Conservation (phyloP, 768 basidiomycete genomes). For the Hygrocybe punicea region DNA sequence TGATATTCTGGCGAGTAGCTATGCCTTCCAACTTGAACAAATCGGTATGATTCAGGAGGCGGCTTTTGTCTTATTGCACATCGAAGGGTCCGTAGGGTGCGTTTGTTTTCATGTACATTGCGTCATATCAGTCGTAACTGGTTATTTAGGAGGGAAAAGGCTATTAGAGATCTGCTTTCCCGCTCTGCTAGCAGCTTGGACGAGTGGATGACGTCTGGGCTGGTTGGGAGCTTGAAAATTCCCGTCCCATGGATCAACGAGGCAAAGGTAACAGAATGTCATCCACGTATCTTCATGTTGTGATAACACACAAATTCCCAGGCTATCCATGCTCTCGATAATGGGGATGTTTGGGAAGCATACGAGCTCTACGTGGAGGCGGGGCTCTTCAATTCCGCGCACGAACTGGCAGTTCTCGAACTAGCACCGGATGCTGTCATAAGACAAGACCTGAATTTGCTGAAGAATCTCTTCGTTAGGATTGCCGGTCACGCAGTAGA, state of each 20-base stretch:
- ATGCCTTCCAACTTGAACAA: slow-evolving; percentile 83
- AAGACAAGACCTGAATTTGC: slow-evolving; percentile 56
- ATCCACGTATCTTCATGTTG: background rate
- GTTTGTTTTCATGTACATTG: slow-evolving; percentile 26
- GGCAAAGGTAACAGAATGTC: slow-evolving; percentile 58
- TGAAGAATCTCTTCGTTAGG: slow-evolving; percentile 64
- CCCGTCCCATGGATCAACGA: slow-evolving; percentile 88
- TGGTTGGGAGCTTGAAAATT: slow-evolving; percentile 73
- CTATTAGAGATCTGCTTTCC: slow-evolving; percentile 74
- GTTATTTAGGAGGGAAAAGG: slow-evolving; percentile 69
- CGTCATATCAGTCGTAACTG: slow-evolving; percentile 3
- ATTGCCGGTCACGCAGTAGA: slow-evolving; percentile 60
- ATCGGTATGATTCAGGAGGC: slow-evolving; percentile 81
- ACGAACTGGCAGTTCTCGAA: slow-evolving; percentile 79
- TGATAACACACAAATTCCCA: slow-evolving; percentile 24
- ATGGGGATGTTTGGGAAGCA: slow-evolving; percentile 63
- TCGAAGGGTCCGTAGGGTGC: slow-evolving; percentile 78
- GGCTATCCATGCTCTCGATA: slow-evolving; percentile 64
- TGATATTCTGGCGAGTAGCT: slow-evolving; percentile 76
- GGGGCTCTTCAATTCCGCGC: slow-evolving; percentile 67
- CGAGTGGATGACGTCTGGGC: slow-evolving; percentile 68
- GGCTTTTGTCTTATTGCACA: slow-evolving; percentile 82
- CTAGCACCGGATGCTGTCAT: slow-evolving; percentile 87
- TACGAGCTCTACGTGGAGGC: slow-evolving; percentile 76
- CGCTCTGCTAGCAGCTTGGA: slow-evolving; percentile 65